Evolutionary conservation across 2,329 filamentous ascomycete species (phyloP).

Genomic region (Fusarium nematophilum): DNA sequence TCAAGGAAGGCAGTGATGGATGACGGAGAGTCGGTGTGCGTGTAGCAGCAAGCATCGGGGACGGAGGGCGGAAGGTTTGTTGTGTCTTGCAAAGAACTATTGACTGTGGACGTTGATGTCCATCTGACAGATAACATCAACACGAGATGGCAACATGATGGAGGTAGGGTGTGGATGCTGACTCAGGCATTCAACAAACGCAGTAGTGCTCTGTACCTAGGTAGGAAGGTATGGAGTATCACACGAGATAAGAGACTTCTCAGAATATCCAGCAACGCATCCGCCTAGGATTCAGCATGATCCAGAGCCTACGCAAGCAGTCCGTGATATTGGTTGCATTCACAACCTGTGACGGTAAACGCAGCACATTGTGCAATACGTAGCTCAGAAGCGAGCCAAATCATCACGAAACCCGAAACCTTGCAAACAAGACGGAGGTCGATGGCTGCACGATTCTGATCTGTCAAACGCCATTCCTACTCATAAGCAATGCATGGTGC

Average conservation of each 20-base stretch:
- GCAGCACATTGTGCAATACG: slow-evolving; percentile 15
- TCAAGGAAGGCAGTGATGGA: slow-evolving; percentile 9
- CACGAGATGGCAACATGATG: not conserved
- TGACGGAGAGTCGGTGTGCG: slow-evolving; percentile 13
- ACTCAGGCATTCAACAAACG: not conserved
- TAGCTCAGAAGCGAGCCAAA: slow-evolving; percentile 25
- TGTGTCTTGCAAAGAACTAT: not conserved
- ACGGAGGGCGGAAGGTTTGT: not conserved
- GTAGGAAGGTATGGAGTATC: not conserved
- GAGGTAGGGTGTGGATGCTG: not conserved
- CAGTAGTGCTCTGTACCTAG: slow-evolving; percentile 4
- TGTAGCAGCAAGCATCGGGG: not conserved
- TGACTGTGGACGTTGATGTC: too few species aligned
- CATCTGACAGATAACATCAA: not conserved
- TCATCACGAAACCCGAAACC: slow-evolving; percentile 30
- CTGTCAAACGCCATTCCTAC: slow-evolving; percentile 30
- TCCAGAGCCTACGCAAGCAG: slow-evolving; percentile 7
- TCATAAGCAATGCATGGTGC: slow-evolving; percentile 24
- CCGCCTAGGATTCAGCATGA: too few species aligned
- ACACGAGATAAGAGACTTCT: too few species aligned
- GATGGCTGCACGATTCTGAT: slow-evolving; percentile 27
- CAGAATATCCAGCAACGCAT: too few species aligned
- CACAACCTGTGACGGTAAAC: slow-evolving; percentile 7
- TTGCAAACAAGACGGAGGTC: slow-evolving; percentile 11
- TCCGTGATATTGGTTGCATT: slow-evolving; percentile 4